Base-by-base conservation (phyloP, 1,284 basidiomycete species). In the Sanghuangporus sanghuang region DNA sequence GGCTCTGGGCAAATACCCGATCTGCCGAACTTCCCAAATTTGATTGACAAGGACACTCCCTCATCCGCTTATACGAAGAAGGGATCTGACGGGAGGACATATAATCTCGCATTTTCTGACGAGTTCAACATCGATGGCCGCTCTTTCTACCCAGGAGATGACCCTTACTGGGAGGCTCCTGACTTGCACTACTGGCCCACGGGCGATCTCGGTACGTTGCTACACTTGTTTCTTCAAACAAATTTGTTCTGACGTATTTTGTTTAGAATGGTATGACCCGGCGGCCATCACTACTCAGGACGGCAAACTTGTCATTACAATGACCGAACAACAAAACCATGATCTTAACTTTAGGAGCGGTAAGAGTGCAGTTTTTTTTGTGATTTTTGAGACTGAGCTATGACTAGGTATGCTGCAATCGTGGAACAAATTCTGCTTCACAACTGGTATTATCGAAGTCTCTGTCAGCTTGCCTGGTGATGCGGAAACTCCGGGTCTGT, bases 401-500 rank as follows among this genome's bases (percentile, higher is more conserved):
- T 48, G 46, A 62, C 23, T 69, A 65, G 73, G 73, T 18, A 74
- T 70, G 70, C 66, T 77, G 50, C 66, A 70, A 16, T 68, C 69
- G 44, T 81, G 80, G 80, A 81, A 81, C 69, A 90, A 93, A 73
- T 87, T 94, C 71, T 95, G 92, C 73, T 95, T 95, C 73, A 92
- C 87, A 0, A 89, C 89, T 4, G 89, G 88, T 21, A 75, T 88
- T 64, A 77, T 90, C 53, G 83, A 86, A 72, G 81, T 78, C 39
- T 71, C 73, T 9, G 83, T 91, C 32, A 74, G 81, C 60, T 68
- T 83, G 36, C 78, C 78, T 1, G 82, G 81, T 2, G 71, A 67
- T 27, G 72, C 70, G 21, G 70, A 73, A 35, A 72, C 79, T 2
- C 73, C 75, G 36, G 81, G 81, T 21, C 73, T 80, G 35, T 83